Evolutionary conservation across 2,329 filamentous ascomycete genomes (phyloP), one percentile per base, ranked within the genome.

Genomic region (Colletotrichum navitas): DNA sequence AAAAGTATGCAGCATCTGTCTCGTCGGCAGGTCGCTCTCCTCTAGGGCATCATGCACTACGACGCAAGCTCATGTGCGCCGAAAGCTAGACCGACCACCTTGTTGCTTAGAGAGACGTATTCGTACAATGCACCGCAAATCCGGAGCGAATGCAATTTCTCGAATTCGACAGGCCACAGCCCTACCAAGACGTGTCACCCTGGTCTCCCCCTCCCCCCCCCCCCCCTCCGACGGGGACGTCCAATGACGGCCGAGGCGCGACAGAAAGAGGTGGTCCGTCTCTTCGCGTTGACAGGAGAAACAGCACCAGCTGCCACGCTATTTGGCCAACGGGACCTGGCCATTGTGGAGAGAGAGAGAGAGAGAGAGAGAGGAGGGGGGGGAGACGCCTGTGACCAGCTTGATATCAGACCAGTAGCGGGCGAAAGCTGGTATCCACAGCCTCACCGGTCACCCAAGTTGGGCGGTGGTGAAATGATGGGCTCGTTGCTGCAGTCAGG

Each of bases 361-460:
- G 41, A 41, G 16, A 43, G 41, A 18, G 6, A 10, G 41, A 43
- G 41, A 8, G 41, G 21, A 16, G 34, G 34, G 2, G 7, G 5
- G 12, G 10, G 12, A 14, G 36, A 39, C 12, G 36, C 11, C 10
- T 14, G 1, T 6, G 39, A 36, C 63, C 68, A 51, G 59, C 64
- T 63, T 52, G 68, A 54, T 59, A 41, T 39, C 56, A 34, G 51
- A 52, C 32, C 29, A 21, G 34, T 54, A 32, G 63, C 45, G n/a
- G 47, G 26, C 56, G 21, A 49, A n/a, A n/a, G 43, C 21, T 12
- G 56, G 51, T 43, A 68, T 68, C 68, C 68, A 71, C 68, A 63
- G 43, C 68, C 49, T 71, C 64, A 71, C 68, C 68, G 68, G 65
- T 71, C 68, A 39, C 26, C 68, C 68, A 67, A 68, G 56, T 71